Conservation (phyloP, 2,329 filamentous ascomycete species). For the Fusarium dimerum region DNA sequence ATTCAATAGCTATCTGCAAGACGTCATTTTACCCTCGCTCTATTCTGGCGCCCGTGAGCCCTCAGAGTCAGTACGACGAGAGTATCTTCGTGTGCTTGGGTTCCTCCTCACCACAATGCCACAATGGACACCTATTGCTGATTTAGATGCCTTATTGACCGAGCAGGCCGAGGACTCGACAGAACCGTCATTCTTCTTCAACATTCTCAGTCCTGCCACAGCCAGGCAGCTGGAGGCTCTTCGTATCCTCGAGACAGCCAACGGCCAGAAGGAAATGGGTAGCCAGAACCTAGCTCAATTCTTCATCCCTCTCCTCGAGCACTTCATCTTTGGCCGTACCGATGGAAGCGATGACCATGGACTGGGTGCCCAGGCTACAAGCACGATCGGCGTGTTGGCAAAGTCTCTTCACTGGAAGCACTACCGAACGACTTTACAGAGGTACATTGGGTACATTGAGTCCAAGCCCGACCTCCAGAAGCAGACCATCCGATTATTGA, state of each 20-base stretch:
- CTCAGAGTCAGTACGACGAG: constrained; percentile 82
- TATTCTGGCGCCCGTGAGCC: constrained; percentile 73
- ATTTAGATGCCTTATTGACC: constrained; percentile 70
- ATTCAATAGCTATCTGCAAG: constrained; percentile 61
- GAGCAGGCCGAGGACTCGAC: constrained; percentile 63
- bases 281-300: constrained; percentile 82
- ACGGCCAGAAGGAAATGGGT: constrained; percentile 62
- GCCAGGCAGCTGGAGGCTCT: constrained; percentile 84
- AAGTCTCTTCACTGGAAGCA: constrained; percentile 85
- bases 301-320: constrained; percentile 88
- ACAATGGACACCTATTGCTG: constrained; percentile 68
- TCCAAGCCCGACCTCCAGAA: constrained; percentile 83
- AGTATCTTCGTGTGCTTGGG: constrained; percentile 79
- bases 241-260: constrained; percentile 71
- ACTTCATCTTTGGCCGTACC: constrained; percentile 84
- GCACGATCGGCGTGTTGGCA: constrained; percentile 73
- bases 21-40: constrained; percentile 72
- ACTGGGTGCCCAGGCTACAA: constrained; percentile 82
- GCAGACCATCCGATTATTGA: constrained; percentile 78
- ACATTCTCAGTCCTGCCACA: constrained; percentile 87
- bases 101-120: constrained; percentile 73
- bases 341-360: constrained; percentile 78
- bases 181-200: constrained; percentile 81
- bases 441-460: constrained; percentile 80
- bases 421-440: constrained; percentile 79